These are phyloP conservation scores for Heracleum sosnowskyi DNA, from an alignment of 129 eudicot species.

Conservation along the genomic window DNA sequence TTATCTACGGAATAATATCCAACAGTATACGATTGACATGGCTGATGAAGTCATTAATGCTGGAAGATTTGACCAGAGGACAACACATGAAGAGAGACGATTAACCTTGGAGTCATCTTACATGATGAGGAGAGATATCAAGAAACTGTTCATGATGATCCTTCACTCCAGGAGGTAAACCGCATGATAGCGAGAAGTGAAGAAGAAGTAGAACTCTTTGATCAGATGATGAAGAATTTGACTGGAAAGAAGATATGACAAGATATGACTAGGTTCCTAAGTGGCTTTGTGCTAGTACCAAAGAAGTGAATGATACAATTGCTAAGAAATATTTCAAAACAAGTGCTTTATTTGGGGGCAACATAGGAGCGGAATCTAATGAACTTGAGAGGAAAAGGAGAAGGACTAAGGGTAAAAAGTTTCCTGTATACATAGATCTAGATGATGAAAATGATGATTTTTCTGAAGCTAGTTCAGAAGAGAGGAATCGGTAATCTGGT, in stretches of 20 bases:
- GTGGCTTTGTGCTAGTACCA: conserved; percentile 74
- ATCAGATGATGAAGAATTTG: conserved; percentile 94
- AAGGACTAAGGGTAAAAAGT: conserved; percentile 57
- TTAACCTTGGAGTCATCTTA: conserved; percentile 71
- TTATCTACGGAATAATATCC: conserved; percentile 79
- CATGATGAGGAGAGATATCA: conserved; percentile 96
- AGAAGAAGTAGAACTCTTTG: conserved; percentile 88
- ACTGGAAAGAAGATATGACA: conserved; percentile 88
- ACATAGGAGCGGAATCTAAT: conserved; percentile 33
- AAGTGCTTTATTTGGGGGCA: conserved; percentile 22
- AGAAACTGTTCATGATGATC: conserved; percentile 93
- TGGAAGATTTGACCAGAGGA: conserved; percentile 98
- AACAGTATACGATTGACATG: conserved; percentile 97
- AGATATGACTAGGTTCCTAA: conserved; percentile 76
- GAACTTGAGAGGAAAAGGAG: conserved; percentile 55
- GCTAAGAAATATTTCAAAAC: conserved; percentile 52
- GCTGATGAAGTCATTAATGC: conserved; percentile 99
- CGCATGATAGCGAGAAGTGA: conserved; percentile 97
- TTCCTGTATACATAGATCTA: conserved; percentile 66
- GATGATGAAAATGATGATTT: conserved; percentile 64
- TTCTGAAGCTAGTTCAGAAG: conserved; percentile 82
- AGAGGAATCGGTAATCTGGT: conserved; percentile 40
- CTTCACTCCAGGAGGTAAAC: conserved; percentile 91
- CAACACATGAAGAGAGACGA: conserved; percentile 96
- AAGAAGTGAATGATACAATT: conserved; percentile 54